Conservation (phyloP, 257 asterid species). For the Solanum virginianum region DNA sequence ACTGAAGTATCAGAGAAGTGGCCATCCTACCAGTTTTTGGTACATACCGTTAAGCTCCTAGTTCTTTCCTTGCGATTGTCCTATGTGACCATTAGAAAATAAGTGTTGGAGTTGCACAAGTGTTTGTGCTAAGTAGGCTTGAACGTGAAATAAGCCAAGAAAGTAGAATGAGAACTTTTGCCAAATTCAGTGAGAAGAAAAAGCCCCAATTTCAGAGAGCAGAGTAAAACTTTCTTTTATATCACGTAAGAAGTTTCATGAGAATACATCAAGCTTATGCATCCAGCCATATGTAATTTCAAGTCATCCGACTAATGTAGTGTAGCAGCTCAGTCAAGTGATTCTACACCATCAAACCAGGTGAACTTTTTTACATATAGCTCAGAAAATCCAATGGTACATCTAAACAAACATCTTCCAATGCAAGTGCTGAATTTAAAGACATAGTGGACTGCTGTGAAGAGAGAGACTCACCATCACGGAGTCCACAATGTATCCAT, state of each 20-base stretch:
- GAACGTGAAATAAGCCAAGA: neutral
- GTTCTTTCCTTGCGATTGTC: neutral
- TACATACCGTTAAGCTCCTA: no score
- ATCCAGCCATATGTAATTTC: neutral
- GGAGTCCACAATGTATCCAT: conserved; percentile 48
- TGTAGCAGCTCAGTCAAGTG: neutral
- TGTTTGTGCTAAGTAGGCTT: neutral
- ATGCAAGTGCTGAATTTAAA: neutral
- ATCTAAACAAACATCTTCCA: neutral
- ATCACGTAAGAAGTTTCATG: no score
- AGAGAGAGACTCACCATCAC: conserved; percentile 35
- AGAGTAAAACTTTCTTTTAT: no score
- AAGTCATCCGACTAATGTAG: neutral
- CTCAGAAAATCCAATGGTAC: neutral
- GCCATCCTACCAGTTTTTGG: no score
- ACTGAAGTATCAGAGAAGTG: no score
- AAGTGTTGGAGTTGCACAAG: neutral
- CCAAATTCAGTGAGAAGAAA: neutral
- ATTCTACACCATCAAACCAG: neutral
- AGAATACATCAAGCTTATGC: no score
- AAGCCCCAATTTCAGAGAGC: neutral
- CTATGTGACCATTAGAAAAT: neutral
- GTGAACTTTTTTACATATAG: neutral
- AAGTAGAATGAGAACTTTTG: neutral
- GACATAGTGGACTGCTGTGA: neutral